Conservation (phyloP, 2,329 filamentous ascomycete species). For the Phoma sp. region DNA sequence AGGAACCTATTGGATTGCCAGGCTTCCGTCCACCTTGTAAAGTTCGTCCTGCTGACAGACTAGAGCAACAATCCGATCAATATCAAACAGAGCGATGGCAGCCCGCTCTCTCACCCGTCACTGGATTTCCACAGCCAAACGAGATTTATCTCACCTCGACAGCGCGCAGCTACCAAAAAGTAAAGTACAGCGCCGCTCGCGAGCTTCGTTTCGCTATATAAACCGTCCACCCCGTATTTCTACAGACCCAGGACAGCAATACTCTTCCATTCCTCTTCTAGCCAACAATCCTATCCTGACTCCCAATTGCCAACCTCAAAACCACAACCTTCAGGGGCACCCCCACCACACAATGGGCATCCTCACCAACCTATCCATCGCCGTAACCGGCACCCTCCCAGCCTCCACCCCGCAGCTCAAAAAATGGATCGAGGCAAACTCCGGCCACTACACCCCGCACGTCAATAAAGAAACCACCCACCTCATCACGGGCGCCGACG, state of each 20-base stretch:
- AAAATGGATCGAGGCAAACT: constrained; percentile 69
- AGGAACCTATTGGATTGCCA: not conserved
- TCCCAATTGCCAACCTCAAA: too few relatives aligned
- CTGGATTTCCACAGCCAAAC: not conserved
- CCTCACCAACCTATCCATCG: constrained; percentile 63
- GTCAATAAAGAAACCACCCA: constrained; percentile 70
- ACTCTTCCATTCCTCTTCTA: not conserved
- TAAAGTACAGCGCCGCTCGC: constrained; percentile 9
- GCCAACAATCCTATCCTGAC: too few relatives aligned
- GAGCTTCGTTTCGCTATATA: not conserved
- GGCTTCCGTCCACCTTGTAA: too few relatives aligned
- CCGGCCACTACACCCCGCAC: constrained; percentile 62
- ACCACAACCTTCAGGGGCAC: not conserved
- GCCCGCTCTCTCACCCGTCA: constrained; percentile 21
- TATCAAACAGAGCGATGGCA: not conserved
- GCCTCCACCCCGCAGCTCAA: constrained; percentile 60
- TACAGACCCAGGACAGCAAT: not conserved
- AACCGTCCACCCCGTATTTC: not conserved
- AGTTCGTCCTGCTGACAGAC: not conserved
- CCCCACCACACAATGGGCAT: constrained; percentile 35
- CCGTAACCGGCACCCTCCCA: constrained; percentile 65
- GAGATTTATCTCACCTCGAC: constrained; percentile 20
- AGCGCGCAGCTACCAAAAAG: constrained; percentile 12
- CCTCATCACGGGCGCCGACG: constrained; percentile 69
- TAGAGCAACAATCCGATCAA: not conserved